Conservation (phyloP, 2,329 filamentous ascomycete species). For the Neocucurbitaria cava region DNA sequence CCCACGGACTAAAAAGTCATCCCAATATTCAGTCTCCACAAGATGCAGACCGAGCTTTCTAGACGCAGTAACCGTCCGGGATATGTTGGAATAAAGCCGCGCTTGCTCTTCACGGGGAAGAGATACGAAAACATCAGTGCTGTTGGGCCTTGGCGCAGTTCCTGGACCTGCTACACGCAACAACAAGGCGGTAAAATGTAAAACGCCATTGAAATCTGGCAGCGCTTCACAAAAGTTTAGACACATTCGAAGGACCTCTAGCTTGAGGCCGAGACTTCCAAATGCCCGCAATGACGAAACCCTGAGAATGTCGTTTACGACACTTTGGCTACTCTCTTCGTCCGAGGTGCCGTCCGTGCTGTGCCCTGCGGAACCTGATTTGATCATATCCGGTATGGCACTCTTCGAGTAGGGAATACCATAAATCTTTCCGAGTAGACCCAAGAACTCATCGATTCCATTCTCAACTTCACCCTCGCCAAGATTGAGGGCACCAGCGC, state of each 20-base stretch:
- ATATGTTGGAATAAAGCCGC: constrained; percentile 82
- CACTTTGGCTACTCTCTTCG: constrained; percentile 46
- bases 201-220: constrained; percentile 88
- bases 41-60: constrained; percentile 74
- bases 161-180: constrained; percentile 82
- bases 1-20: constrained; percentile 88
- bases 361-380: constrained; percentile 5
- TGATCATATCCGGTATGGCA: constrained; percentile 17
- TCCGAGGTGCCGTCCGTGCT: constrained; percentile 11
- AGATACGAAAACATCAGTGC: constrained; percentile 72
- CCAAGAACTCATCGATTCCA: constrained; percentile 52
- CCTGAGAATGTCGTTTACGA: constrained; percentile 62
- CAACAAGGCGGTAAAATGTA: constrained; percentile 84
- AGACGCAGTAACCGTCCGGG: constrained; percentile 80
- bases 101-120: constrained; percentile 84
- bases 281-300: constrained; percentile 65
- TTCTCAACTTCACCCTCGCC: constrained; percentile 47
- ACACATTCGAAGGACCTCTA: constrained; percentile 86
- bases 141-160: constrained; percentile 72
- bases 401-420: constrained; percentile 47
- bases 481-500: constrained; percentile 74
- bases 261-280: constrained; percentile 80
- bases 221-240: constrained; percentile 93
- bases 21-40: constrained; percentile 89
- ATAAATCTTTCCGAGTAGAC: constrained; percentile 51